Base-by-base conservation (phyloP, 2,329 filamentous ascomycete species). In the Neonectria sp. region DNA sequence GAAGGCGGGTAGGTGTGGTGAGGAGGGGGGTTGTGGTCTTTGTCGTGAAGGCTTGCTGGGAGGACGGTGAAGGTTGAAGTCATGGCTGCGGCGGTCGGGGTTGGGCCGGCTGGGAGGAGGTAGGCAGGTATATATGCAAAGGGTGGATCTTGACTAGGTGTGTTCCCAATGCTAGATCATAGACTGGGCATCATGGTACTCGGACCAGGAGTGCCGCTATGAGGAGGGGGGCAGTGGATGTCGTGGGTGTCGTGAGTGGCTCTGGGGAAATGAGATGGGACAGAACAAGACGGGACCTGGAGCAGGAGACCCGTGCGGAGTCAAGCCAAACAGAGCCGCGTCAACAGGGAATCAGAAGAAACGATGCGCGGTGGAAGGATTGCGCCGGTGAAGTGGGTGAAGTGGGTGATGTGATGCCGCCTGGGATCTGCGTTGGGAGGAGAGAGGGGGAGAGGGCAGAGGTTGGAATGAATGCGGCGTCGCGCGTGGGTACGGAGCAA, bases 11-110 rank as follows among this genome's bases (percentile, higher is more conserved):
- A 77, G 69, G 67, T 66, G 59, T 68, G 79, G 76, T 70, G 75
- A 65, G 71, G 73, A 76, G 76, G 76, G 77, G 77, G 79, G 59
- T 67, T 69, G 51, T 71, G 74, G 63, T 77, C 70, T 55, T 75
- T 72, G 73, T 82, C 79, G 72, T 81, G 76, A 72, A 83, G 78
- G 72, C 79, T 81, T 65, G 80, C 77, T 68, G 81, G 80, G 68
- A 80, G 79, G 70, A 82, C 76, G 67, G 81, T 81, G 74, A 81
- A 84, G 72, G 80, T 79, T 56, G 82, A 84, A 79, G 83, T 80
- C 84, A 86, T 86, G 75, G 73, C 76, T 76, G 74, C 72, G 70
- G 55, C 59, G 67, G 46, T 60, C 60, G 56, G 56, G 65, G 48
- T 52, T 56, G 69, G 67, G 71, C 71, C 73, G 71, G 69, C 70